phyloP scores from a whole-genome alignment of 2,329 filamentous ascomycete genomes.

The Fusarium sacchari region DNA sequence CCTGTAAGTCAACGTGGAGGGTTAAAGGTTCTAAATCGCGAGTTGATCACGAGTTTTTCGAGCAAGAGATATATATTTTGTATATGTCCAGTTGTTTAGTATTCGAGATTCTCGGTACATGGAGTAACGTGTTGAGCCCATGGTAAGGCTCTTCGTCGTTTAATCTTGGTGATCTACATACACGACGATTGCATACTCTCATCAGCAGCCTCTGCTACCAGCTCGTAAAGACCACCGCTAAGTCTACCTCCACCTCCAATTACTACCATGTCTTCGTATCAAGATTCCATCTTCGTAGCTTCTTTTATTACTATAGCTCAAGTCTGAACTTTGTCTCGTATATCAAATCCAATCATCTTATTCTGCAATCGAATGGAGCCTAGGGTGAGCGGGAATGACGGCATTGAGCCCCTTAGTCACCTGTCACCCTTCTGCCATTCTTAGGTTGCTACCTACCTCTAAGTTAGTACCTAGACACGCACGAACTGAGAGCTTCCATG shows the following conservation, averaged over 20 bases:
- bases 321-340: not conserved
- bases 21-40: not conserved
- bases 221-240: not conserved
- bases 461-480: not conserved
- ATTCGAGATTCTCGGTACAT: not conserved
- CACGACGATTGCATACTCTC: not conserved
- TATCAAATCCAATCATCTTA: conserved; percentile 1
- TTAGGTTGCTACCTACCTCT: too few relatives aligned
- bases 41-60: not conserved
- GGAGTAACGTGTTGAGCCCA: too few relatives aligned
- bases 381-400: conserved; percentile 24
- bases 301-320: not conserved
- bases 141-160: not conserved
- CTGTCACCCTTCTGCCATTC: not conserved
- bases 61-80: not conserved
- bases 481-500: conserved; percentile 4
- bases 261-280: not conserved
- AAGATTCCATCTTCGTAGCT: not conserved
- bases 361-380: conserved; percentile 23
- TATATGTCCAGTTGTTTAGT: not conserved
- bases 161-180: not conserved
- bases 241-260: not conserved
- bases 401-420: conserved; percentile 18
- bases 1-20: not conserved
- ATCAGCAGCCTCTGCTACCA: not conserved